A percentile compares a stretch with the other conserved stretches of the same genome.
Evolutionary conservation across 768 basidiomycete genomes (phyloP).

Genomic region (Phlebiopsis gigantea): DNA sequence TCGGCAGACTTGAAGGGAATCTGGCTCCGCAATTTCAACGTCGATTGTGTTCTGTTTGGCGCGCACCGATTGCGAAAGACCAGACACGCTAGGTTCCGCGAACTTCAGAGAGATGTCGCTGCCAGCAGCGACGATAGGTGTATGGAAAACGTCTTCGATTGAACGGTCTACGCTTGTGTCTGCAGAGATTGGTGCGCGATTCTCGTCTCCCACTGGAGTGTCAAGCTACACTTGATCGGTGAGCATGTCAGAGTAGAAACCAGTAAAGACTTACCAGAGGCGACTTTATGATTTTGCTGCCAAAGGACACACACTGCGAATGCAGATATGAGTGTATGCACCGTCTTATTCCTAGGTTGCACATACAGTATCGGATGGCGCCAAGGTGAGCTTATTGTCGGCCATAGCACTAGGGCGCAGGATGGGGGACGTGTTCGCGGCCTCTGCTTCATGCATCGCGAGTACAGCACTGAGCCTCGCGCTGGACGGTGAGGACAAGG

Average conservation of each 20-base stretch:
- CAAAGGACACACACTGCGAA: neutral
- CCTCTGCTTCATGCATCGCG: neutral
- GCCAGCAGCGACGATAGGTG: neutral
- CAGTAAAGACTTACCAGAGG: neutral
- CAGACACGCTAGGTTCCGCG: neutral
- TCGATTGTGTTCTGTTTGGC: neutral
- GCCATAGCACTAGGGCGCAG: slow-evolving; percentile 1
- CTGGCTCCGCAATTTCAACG: neutral
- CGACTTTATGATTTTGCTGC: neutral
- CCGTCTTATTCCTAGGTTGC: neutral
- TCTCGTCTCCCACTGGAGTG: neutral
- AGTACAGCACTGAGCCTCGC: neutral
- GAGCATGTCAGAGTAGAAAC: neutral
- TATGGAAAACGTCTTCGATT: neutral
- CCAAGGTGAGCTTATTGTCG: neutral
- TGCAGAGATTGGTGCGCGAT: neutral
- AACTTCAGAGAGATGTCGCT: neutral
- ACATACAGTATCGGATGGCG: neutral
- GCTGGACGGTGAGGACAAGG: neutral
- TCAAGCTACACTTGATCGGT: neutral
- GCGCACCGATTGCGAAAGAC: neutral
- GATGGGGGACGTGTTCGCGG: neutral
- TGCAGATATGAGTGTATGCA: neutral
- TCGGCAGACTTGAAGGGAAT: slow-evolving; percentile 2
- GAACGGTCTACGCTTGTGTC: neutral